Evolutionary conservation across 371 early-diverging fungal genomes (phyloP).

Genomic region (Cokeromyces recurvatus): DNA sequence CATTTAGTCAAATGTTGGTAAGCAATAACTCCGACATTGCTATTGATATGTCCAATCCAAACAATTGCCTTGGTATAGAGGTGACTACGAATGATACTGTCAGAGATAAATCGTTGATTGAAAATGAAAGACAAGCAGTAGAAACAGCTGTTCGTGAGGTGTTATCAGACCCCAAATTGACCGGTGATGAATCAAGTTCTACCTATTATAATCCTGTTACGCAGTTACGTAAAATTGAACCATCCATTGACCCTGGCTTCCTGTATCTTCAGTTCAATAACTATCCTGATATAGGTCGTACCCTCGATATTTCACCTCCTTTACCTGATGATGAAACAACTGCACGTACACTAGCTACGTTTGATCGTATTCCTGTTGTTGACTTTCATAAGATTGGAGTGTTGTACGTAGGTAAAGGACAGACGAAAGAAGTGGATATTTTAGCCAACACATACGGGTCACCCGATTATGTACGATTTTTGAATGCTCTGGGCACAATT

Average conservation of each 20-base stretch:
- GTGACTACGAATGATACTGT: too few relatives aligned
- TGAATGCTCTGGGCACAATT: conserved; percentile 76
- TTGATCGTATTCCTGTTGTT: conserved; percentile 87
- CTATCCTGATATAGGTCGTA: conserved; percentile 64
- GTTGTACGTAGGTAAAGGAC: conserved; percentile 83
- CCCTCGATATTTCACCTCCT: conserved; percentile 55
- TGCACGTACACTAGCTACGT: conserved; percentile 67
- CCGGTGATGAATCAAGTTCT: not conserved
- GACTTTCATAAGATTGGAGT: conserved; percentile 96
- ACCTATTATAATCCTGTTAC: not conserved
- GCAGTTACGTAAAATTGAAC: conserved; percentile 39
- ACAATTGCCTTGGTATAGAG: too few relatives aligned
- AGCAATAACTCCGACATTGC: too few relatives aligned
- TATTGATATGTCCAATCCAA: too few relatives aligned
- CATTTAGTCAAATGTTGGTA: too few relatives aligned
- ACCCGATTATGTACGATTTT: conserved; percentile 74
- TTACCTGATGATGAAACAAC: conserved; percentile 78
- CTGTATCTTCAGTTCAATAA: conserved; percentile 61
- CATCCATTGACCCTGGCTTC: conserved; percentile 59
- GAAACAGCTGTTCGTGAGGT: conserved; percentile 19
- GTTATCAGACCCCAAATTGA: conserved; percentile 24
- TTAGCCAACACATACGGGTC: conserved; percentile 84
- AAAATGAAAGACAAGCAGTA: too few relatives aligned
- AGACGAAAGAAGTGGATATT: conserved; percentile 80
- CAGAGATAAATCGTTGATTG: too few relatives aligned